These are phyloP conservation scores for Drechslerella stenobrocha DNA, from an alignment of 2,329 filamentous ascomycete genomes.

Conservation along the genomic window DNA sequence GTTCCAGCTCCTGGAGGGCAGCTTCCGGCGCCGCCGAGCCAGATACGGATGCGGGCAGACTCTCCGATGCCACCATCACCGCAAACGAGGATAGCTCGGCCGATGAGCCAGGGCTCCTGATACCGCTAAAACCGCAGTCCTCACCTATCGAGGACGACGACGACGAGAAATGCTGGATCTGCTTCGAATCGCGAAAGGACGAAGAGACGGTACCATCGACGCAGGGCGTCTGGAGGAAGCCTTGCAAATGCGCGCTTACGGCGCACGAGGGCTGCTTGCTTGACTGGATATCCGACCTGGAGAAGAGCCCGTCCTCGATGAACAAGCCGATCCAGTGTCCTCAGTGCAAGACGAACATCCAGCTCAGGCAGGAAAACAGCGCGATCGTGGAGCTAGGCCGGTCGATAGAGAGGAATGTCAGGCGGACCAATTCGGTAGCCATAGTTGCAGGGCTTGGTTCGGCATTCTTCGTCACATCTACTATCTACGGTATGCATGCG, in stretches of 20 bases:
- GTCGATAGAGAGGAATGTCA: slow-evolving; percentile 63
- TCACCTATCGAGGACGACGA: slow-evolving; percentile 39
- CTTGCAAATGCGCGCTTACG: slow-evolving; percentile 85
- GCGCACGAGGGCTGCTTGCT: slow-evolving; percentile 89
- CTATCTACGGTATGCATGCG: slow-evolving; percentile 54
- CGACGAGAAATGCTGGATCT: slow-evolving; percentile 68
- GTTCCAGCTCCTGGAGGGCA: slow-evolving; percentile 21
- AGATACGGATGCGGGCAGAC: slow-evolving; percentile 24
- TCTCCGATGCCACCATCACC: slow-evolving; percentile 36
- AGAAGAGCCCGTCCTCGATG: slow-evolving; percentile 52
- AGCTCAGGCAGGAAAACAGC: slow-evolving; percentile 73
- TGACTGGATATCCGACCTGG: slow-evolving; percentile 86
- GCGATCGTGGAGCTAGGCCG: slow-evolving; percentile 70
- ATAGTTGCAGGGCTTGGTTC: slow-evolving; percentile 60
- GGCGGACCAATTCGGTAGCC: slow-evolving; percentile 66
- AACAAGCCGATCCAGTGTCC: slow-evolving; percentile 74
- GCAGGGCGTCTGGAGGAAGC: slow-evolving; percentile 70
- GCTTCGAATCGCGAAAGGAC: slow-evolving; percentile 68
- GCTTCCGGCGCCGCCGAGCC: slow-evolving; percentile 20
- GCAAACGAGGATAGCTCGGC: slow-evolving; percentile 39
- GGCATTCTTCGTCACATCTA: slow-evolving; percentile 42
- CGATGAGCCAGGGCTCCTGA: slow-evolving; percentile 33
- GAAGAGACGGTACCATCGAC: slow-evolving; percentile 62
- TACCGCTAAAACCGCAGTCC: slow-evolving; percentile 33
- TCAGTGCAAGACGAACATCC: slow-evolving; percentile 82